A percentile compares a stretch with the other conserved stretches of the same genome.
Conservation (phyloP, 192 early-diverging fungal species). For the Entomortierella lignicola region DNA sequence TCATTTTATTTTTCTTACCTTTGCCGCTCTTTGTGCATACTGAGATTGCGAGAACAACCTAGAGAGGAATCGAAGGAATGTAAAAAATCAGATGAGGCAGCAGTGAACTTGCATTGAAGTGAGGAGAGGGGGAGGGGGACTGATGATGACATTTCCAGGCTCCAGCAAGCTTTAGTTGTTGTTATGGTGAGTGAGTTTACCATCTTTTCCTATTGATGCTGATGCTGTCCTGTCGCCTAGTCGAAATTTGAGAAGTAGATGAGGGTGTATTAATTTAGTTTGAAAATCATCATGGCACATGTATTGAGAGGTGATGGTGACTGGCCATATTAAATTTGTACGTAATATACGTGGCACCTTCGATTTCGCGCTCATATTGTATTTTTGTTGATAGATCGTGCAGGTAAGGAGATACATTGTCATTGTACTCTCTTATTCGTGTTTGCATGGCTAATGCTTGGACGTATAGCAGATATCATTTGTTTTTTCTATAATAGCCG, state of each 20-base stretch:
- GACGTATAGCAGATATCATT: slow-evolving; percentile 1
- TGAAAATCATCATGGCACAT: too few species aligned
- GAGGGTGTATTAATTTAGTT: too few species aligned
- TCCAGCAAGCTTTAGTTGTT: background rate
- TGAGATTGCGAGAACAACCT: slow-evolving; percentile 93
- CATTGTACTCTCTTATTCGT: slow-evolving; percentile 35
- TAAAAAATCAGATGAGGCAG: background rate
- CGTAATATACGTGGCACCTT: too few species aligned
- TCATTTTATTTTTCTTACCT: too few species aligned
- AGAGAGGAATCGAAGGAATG: background rate
- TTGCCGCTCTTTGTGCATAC: slow-evolving; percentile 94
- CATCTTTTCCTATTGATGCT: background rate
- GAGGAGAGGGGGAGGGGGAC: too few species aligned
- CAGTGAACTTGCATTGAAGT: too few species aligned
- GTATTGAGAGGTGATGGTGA: too few species aligned
- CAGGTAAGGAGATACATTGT: slow-evolving; percentile 9
- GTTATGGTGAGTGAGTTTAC: background rate
- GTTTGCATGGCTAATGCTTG: slow-evolving; percentile 28
- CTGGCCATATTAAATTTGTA: too few species aligned
- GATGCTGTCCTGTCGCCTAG: background rate
- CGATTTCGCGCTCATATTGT: too few species aligned
- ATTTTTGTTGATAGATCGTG: too few species aligned
- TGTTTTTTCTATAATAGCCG: background rate
- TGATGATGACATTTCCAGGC: background rate
- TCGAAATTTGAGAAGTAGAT: background rate